Evolutionary conservation across 2,329 filamentous ascomycete species (phyloP).

Genomic region (Aspergillus pseudotamarii): DNA sequence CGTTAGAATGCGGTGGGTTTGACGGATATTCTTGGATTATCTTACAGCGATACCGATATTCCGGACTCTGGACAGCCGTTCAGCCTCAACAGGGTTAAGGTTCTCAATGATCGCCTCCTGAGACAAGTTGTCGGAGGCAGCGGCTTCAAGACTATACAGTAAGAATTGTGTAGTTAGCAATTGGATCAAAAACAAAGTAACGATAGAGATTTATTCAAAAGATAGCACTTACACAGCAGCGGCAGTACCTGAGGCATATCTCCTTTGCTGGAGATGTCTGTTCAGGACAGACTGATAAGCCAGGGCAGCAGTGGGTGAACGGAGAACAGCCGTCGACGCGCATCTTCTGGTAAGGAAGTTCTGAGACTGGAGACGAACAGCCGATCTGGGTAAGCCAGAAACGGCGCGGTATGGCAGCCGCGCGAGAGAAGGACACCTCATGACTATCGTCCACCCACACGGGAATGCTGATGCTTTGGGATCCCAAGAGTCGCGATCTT

Average conservation of each 20-base stretch:
- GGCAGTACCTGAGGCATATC: constrained; percentile 47
- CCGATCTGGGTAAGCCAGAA: constrained; percentile 38
- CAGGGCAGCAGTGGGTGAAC: constrained; percentile 35
- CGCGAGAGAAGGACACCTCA: constrained; percentile 46
- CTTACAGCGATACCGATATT: constrained; percentile 97
- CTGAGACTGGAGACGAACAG: constrained; percentile 38
- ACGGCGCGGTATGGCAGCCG: constrained; percentile 44
- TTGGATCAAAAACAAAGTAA: neutral
- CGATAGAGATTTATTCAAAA: neutral
- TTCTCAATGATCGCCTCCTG: constrained; percentile 74
- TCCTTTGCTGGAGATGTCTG: constrained; percentile 46
- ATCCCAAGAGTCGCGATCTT: constrained; percentile 25
- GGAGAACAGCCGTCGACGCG: constrained; percentile 40
- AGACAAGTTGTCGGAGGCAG: constrained; percentile 59
- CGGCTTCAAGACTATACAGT: constrained; percentile 53
- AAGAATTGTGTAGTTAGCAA: constrained; percentile 14
- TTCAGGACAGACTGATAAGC: constrained; percentile 41
- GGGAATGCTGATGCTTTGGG: constrained; percentile 27
- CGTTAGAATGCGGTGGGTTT: neutral
- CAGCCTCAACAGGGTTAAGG: constrained; percentile 76
- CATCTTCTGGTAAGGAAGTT: constrained; percentile 42
- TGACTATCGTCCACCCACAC: constrained; percentile 31
- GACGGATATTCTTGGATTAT: constrained; percentile 11
- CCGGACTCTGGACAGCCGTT: constrained; percentile 76
- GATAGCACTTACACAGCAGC: constrained; percentile 45